Conservation (phyloP, 177 flowering plant species). For the Vitis hybrid region DNA sequence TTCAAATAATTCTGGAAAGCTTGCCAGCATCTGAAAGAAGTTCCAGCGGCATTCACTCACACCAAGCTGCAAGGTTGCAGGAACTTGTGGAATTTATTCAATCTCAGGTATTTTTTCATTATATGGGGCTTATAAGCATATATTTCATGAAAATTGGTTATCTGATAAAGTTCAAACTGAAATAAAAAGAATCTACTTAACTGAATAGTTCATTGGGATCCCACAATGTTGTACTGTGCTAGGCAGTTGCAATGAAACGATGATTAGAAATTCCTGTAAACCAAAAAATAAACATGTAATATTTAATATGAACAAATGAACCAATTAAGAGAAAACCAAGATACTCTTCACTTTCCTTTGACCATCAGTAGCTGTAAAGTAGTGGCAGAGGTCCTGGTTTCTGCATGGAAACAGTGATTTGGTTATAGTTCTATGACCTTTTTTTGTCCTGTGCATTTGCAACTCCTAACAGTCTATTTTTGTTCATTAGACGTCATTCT, state of each 20-base stretch:
- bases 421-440: too few relatives aligned
- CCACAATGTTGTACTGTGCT: not conserved
- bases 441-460: too few relatives aligned
- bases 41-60: slow-evolving; percentile 69
- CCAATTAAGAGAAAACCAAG: not conserved
- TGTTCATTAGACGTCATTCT: too few relatives aligned
- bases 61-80: slow-evolving; percentile 87
- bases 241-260: not conserved
- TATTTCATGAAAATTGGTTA: not conserved
- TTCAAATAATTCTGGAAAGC: slow-evolving; percentile 83
- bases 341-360: too few relatives aligned
- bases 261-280: not conserved
- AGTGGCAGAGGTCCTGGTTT: too few relatives aligned
- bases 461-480: too few relatives aligned
- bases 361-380: too few relatives aligned
- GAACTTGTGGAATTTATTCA: slow-evolving; percentile 88
- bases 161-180: not conserved
- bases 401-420: too few relatives aligned
- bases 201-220: not conserved
- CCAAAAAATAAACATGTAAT: not conserved
- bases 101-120: slow-evolving; percentile 67
- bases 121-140: not conserved
- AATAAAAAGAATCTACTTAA: too few relatives aligned
- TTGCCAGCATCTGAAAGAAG: slow-evolving; percentile 64
- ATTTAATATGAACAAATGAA: too few relatives aligned